Evolutionary conservation across 2,329 filamentous ascomycete genomes (phyloP).

Genomic region (Thermochaetoides dissita): DNA sequence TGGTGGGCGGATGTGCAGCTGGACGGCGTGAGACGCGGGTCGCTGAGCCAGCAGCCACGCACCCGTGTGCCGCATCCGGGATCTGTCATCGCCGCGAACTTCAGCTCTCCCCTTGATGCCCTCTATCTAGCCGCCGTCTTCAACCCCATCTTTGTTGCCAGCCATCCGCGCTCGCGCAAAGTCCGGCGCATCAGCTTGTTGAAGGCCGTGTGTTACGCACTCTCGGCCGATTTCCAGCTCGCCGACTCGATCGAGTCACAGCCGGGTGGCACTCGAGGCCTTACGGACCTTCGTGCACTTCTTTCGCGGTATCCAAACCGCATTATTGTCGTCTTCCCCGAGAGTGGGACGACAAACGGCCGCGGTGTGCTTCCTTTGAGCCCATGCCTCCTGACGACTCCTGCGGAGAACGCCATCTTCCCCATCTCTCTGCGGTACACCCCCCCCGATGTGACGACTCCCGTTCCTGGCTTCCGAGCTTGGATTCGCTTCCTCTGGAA

Average conservation of each 20-base stretch:
- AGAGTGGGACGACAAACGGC: constrained; percentile 89
- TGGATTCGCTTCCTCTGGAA: constrained; percentile 71
- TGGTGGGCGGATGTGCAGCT: constrained; percentile 99
- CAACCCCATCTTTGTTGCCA: constrained; percentile 83
- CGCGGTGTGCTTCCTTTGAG: constrained; percentile 76
- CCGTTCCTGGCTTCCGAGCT: constrained; percentile 57
- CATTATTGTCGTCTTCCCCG: constrained; percentile 77
- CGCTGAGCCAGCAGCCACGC: constrained; percentile 58
- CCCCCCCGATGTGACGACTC: constrained; percentile 78
- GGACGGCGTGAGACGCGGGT: constrained; percentile 88
- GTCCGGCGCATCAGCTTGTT: constrained; percentile 68
- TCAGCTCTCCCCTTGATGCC: constrained; percentile 84
- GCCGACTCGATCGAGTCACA: constrained; percentile 26
- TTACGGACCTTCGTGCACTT: constrained; percentile 51
- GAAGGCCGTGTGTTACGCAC: constrained; percentile 58
- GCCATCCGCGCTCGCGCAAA: constrained; percentile 59
- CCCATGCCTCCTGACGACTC: constrained; percentile 57
- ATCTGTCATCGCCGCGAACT: constrained; percentile 76
- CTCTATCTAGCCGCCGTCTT: constrained; percentile 93
- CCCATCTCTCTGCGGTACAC: constrained; percentile 84
- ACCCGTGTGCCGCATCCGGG: constrained; percentile 64
- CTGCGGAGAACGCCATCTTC: constrained; percentile 62
- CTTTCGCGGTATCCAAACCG: constrained; percentile 55
- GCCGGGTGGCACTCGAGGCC: constrained; percentile 11
- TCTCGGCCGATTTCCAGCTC: constrained; percentile 40